These are phyloP conservation scores for Solanum ahanhuiri DNA, from an alignment of 257 asterid species.

Conservation along the genomic window DNA sequence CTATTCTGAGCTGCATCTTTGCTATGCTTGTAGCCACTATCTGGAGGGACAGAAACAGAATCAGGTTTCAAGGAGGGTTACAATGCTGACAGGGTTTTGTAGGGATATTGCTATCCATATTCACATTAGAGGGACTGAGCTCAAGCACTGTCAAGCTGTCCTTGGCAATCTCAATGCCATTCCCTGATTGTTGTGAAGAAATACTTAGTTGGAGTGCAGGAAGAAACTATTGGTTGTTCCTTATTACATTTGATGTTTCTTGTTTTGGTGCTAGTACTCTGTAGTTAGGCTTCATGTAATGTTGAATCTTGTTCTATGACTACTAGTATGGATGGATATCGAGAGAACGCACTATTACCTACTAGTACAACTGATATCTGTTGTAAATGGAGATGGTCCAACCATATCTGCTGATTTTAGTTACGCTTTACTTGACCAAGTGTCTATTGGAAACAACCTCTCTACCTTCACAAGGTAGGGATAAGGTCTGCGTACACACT, in stretches of 20 bases:
- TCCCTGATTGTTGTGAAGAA: background rate
- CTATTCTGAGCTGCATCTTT: background rate
- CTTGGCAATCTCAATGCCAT: background rate
- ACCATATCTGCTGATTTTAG: slow-evolving; percentile 7
- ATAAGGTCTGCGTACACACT: background rate
- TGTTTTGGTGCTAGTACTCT: background rate
- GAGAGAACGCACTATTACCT: background rate
- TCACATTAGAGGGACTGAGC: background rate
- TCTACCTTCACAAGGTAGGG: background rate
- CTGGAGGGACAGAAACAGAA: background rate
- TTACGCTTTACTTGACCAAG: background rate
- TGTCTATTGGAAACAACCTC: background rate
- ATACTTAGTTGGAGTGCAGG: background rate
- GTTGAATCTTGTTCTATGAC: background rate
- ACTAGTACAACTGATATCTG: slow-evolving; percentile 17
- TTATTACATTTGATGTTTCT: background rate
- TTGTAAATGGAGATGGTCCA: background rate
- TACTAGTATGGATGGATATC: background rate
- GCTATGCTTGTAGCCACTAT: background rate
- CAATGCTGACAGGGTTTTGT: background rate
- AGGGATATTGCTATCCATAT: background rate
- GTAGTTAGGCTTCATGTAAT: background rate
- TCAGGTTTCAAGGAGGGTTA: background rate
- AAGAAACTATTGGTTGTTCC: background rate
- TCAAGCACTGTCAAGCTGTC: background rate